Percentiles rank a stretch among this genome's conserved stretches.
Evolutionary conservation across 225 moss, liverwort and hornwort species (phyloP).

Genomic region (Bryoerythrophyllum caledonicum): DNA sequence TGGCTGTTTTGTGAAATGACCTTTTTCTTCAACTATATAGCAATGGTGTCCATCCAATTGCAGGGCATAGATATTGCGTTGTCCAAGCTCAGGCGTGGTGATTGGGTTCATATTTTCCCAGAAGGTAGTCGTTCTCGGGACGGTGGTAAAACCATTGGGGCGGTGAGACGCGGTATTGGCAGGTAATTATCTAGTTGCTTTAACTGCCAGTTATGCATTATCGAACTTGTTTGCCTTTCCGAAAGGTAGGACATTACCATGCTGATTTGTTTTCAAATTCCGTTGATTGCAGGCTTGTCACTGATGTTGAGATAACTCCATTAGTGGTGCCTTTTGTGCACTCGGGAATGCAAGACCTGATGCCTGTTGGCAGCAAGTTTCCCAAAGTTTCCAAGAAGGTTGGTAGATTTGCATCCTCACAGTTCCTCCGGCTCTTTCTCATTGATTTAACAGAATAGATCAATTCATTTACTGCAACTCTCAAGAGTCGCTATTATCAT

Average conservation of each 20-base stretch:
- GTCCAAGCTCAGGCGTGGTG: constrained; percentile 86
- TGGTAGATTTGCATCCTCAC: constrained; percentile 7
- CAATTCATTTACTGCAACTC: neutral
- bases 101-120: constrained; percentile 98
- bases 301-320: constrained; percentile 73
- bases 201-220: neutral
- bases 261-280: neutral
- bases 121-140: constrained; percentile 96
- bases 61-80: constrained; percentile 95
- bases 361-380: constrained; percentile 93
- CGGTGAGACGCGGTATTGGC: constrained; percentile 87
- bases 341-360: constrained; percentile 84
- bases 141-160: constrained; percentile 71
- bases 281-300: constrained; percentile 63
- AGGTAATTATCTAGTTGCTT: constrained; percentile 49
- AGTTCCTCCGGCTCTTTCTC: neutral
- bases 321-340: constrained; percentile 91
- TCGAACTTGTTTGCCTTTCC: neutral
- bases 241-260: neutral
- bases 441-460: neutral
- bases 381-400: constrained; percentile 79
- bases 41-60: constrained; percentile 16
- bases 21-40: neutral
- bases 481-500: neutral
- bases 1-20: neutral